A percentile compares a stretch with the other conserved stretches of the same genome.
Evolutionary conservation across 306 rosid genomes (phyloP).

Genomic region (Quercus mongolica): DNA sequence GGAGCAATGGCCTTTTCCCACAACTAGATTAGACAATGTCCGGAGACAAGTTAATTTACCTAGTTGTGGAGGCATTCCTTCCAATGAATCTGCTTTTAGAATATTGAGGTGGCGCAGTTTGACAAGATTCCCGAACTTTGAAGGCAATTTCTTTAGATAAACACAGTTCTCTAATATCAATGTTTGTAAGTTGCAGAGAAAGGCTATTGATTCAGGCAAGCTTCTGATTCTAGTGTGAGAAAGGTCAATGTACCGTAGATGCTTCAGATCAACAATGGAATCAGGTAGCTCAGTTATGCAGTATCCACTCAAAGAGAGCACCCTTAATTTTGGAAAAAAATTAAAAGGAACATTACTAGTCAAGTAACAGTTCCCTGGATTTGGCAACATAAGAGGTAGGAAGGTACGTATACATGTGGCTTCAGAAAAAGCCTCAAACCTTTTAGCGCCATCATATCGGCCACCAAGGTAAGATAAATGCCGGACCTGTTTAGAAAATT

Average conservation of each 20-base stretch:
- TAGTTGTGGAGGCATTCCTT: not conserved
- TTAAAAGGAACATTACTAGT: not conserved
- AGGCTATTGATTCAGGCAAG: slow-evolving; percentile 1
- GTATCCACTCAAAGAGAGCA: too few relatives aligned
- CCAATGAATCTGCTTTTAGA: not conserved
- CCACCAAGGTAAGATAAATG: not conserved
- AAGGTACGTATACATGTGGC: not conserved
- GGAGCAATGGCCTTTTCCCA: not conserved
- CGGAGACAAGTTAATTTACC: not conserved
- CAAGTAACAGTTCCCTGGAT: not conserved
- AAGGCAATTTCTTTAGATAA: not conserved
- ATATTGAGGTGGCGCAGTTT: slow-evolving; percentile 1
- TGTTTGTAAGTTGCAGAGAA: not conserved
- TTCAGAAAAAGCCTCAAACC: not conserved
- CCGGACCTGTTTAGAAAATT: not conserved
- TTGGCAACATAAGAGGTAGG: slow-evolving; percentile 14
- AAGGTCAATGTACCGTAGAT: slow-evolving; percentile 16
- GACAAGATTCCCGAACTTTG: not conserved
- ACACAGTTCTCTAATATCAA: not conserved
- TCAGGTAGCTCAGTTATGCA: not conserved
- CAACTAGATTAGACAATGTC: not conserved
- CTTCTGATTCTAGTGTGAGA: not conserved
- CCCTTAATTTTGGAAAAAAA: not conserved
- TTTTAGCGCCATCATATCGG: not conserved
- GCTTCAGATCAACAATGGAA: not conserved